Evolutionary conservation across 192 early-diverging fungal genomes (phyloP).

Genomic region (Borealophlyctis nickersoniae): DNA sequence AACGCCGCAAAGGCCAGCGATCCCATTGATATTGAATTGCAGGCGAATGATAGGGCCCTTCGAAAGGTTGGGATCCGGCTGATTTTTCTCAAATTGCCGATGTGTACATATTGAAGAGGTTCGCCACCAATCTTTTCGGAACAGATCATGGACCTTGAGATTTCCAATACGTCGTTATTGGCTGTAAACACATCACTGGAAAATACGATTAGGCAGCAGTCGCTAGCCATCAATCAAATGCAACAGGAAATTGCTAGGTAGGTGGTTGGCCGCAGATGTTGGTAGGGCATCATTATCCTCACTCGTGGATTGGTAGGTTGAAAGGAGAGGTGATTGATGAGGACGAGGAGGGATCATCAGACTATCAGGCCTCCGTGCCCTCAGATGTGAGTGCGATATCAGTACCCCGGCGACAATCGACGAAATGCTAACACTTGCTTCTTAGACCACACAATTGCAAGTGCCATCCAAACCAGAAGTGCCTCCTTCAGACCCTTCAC

Average conservation of each 20-base stretch:
- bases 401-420: too few species aligned
- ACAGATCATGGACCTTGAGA: slow-evolving; percentile 53
- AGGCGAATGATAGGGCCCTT: slow-evolving; percentile 42
- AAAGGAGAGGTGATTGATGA: slow-evolving; percentile 1
- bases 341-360: neutral
- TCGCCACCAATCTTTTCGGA: neutral
- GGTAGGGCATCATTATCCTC: too few species aligned
- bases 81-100: neutral
- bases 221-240: slow-evolving; percentile 39
- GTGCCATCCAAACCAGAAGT: too few species aligned
- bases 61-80: slow-evolving; percentile 26
- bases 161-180: slow-evolving; percentile 45
- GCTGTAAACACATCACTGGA: slow-evolving; percentile 50
- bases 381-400: neutral
- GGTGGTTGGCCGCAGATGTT: too few species aligned
- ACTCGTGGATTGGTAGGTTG: slow-evolving; percentile 14
- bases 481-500: too few species aligned
- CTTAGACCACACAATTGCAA: too few species aligned
- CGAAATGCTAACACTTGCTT: too few species aligned
- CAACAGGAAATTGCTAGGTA: slow-evolving; percentile 17
- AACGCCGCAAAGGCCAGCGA: neutral
- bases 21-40: slow-evolving; percentile 24
- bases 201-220: slow-evolving; percentile 47
- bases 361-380: neutral
- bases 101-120: neutral